These are phyloP conservation scores for Rhexocercosporidium sp. DNA, from an alignment of 2,329 filamentous ascomycete species.

Conservation along the genomic window DNA sequence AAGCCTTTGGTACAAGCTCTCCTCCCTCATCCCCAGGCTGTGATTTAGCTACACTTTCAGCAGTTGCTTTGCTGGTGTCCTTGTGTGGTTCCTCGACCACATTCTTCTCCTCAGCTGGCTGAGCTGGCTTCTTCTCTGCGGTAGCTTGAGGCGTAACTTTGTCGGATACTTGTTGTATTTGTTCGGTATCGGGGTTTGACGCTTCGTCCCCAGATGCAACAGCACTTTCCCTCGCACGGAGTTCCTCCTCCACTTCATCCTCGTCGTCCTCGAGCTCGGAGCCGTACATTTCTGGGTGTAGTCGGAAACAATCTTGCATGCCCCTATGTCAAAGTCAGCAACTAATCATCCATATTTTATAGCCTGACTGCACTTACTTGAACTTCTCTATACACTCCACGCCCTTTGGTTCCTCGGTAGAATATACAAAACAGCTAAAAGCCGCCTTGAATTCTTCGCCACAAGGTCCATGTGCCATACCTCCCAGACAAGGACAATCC, in stretches of 20 bases:
- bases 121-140: slow-evolving; percentile 19
- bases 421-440: slow-evolving; percentile 99
- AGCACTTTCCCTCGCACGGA: slow-evolving; percentile 35
- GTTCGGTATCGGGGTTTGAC: slow-evolving; percentile 12
- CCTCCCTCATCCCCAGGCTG: slow-evolving; percentile 46
- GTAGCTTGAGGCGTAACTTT: not conserved
- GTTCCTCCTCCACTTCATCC: slow-evolving; percentile 52
- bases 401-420: slow-evolving; percentile 91
- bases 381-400: slow-evolving; percentile 98
- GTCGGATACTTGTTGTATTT: slow-evolving; percentile 2
- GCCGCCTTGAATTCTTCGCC: slow-evolving; percentile 94
- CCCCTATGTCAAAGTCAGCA: slow-evolving; percentile 58
- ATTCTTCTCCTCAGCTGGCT: slow-evolving; percentile 11
- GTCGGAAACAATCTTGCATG: slow-evolving; percentile 97
- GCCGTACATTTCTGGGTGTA: slow-evolving; percentile 92
- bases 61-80: slow-evolving; percentile 33
- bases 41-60: slow-evolving; percentile 25
- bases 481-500: slow-evolving; percentile 97
- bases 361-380: slow-evolving; percentile 66
- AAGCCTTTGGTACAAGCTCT: slow-evolving; percentile 53
- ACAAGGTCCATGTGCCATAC: slow-evolving; percentile 96
- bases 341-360: not conserved
- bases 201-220: slow-evolving; percentile 17
- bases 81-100: slow-evolving; percentile 36
- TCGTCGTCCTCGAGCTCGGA: slow-evolving; percentile 83